Evolutionary conservation across 148 eudicot genomes (phyloP).

Genomic region (Diospyros kaki): DNA sequence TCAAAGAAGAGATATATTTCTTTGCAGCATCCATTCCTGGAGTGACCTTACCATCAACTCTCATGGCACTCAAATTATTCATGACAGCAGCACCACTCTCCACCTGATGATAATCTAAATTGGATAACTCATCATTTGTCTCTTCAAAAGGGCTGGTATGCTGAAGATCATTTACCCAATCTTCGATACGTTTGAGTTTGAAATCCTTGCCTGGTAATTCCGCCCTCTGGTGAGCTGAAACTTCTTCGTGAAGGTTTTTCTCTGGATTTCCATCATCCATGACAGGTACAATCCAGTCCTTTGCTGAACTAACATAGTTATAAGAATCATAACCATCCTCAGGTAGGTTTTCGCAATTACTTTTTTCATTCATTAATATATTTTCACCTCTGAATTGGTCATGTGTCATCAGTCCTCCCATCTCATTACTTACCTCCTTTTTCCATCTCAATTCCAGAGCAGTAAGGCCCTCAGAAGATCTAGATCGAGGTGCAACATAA

Average conservation of each 20-base stretch:
- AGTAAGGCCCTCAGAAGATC: slow-evolving; percentile 56
- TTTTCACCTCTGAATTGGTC: slow-evolving; percentile 25
- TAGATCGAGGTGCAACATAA: slow-evolving; percentile 19
- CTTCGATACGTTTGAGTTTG: slow-evolving; percentile 60
- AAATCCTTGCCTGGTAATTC: slow-evolving; percentile 45
- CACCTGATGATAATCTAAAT: slow-evolving; percentile 21
- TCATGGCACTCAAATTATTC: slow-evolving; percentile 30
- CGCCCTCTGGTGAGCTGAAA: slow-evolving; percentile 34
- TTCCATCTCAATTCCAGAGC: slow-evolving; percentile 28
- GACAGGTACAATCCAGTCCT: slow-evolving; percentile 79
- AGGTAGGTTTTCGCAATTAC: slow-evolving; percentile 31
- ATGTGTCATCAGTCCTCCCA: slow-evolving; percentile 10
- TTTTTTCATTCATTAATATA: slow-evolving; percentile 24
- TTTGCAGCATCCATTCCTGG: slow-evolving; percentile 75
- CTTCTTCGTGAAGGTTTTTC: slow-evolving; percentile 28
- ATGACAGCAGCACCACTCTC: slow-evolving; percentile 18
- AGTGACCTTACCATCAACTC: slow-evolving; percentile 36
- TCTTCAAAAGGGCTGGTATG: slow-evolving; percentile 57
- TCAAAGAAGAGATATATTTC: slow-evolving; percentile 73
- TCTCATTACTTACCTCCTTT: slow-evolving; percentile 26
- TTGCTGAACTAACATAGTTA: slow-evolving; percentile 58
- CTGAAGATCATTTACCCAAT: slow-evolving; percentile 78
- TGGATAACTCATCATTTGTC: slow-evolving; percentile 24
- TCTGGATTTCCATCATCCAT: slow-evolving; percentile 33
- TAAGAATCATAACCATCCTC: slow-evolving; percentile 40